Evolutionary conservation across 2,329 filamentous ascomycete genomes (phyloP), one percentile per base, ranked within the genome.

Genomic region (Aspergillus amoenus): DNA sequence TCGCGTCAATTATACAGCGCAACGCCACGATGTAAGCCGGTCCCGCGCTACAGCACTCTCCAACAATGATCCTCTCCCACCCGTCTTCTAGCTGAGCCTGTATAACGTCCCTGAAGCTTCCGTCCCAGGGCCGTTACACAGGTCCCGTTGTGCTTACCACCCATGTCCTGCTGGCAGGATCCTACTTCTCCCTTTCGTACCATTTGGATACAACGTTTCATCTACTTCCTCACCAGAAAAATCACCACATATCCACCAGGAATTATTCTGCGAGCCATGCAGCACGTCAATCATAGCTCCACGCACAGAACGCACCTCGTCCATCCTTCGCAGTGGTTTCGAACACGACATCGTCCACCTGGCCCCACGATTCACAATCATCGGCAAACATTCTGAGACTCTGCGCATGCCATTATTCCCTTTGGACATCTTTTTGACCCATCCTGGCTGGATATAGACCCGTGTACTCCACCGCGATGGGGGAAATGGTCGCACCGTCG

Each of bases 121-220:
- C 58, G 45, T 60, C 53, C 60, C 60, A 60, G 42, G 60, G 49
- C 11, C 45, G 45, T 50, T 22, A 24, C 45, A 46, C 55, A 54
- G 42, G 34, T 17, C n/a, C 32, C 34, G 41, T 22, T 15, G 21
- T n/a, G n/a, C 41, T 21, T 17, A 42, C 30, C 9, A 55, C 82
- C 87, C 87, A 90, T 52, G 73, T 75, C 65, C 88, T 82, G 6
- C 84, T 86, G 0, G 71, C 73, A 1, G 86, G 87, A 68, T 89
- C 84, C 71, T 89, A 89, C 0, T 86, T 79, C 70, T 88, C 84
- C 0, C 85, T 46, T 85, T 86, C 1, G 87, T 88, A 0, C 87
- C 87, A 68, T 90, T 87, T 0, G 87, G 87, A 68, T 89, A 89
- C 17, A 89, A 64, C 74, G 82, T 2, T 84, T 84, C 72, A 18